These are phyloP conservation scores for Salvia splendens DNA, from an alignment of 257 asterid species.

Conservation along the genomic window DNA sequence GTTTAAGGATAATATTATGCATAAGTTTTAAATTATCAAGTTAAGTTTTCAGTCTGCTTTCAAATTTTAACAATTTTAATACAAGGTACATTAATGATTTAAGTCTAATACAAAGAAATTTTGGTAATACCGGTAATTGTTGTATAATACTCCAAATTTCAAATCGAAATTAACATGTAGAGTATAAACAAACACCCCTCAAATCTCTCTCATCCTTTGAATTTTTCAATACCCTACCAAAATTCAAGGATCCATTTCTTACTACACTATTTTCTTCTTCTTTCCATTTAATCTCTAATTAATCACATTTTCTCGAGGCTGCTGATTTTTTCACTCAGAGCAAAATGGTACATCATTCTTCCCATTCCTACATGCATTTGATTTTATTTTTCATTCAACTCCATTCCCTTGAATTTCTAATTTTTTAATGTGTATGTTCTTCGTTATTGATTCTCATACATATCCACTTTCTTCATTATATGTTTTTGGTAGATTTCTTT, in stretches of 20 bases:
- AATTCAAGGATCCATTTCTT: constrained; percentile 37
- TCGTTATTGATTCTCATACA: not conserved
- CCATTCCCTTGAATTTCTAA: not conserved
- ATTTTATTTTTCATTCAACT: not conserved
- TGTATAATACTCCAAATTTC: too few species aligned
- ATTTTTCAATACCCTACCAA: constrained; percentile 34
- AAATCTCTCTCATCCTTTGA: constrained; percentile 41
- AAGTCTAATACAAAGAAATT: too few species aligned
- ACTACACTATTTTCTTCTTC: constrained; percentile 28
- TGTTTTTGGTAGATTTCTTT: not conserved
- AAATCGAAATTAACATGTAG: too few species aligned
- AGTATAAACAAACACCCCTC: constrained; percentile 34
- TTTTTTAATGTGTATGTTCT: not conserved
- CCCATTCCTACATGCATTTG: not conserved
- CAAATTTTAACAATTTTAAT: too few species aligned
- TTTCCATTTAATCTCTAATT: constrained; percentile 18
- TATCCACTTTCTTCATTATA: not conserved
- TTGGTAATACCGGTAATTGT: too few species aligned
- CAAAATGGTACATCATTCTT: constrained; percentile 39
- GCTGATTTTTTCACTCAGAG: not conserved
- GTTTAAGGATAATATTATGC: too few species aligned
- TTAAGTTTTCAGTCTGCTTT: too few species aligned
- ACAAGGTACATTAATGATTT: too few species aligned
- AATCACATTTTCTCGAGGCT: constrained; percentile 28
- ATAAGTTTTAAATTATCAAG: too few species aligned